Evolutionary conservation across 768 basidiomycete genomes (phyloP), one percentile per base, ranked within the genome.

Genomic region (Russula sp.): DNA sequence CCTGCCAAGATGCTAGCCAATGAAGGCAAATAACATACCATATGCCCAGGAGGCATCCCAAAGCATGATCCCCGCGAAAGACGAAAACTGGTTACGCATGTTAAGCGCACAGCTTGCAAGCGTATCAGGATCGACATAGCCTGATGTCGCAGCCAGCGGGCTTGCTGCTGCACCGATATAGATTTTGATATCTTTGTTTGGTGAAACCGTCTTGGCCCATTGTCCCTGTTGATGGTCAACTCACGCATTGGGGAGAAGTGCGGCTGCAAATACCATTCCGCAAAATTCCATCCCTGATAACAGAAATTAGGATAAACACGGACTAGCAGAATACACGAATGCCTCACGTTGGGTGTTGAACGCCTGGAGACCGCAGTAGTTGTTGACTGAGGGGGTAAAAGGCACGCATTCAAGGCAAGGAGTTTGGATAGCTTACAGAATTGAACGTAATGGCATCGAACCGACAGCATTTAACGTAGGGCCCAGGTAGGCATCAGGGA

Each of bases 361-460:
- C 48, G 48, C 11, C 24, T 49, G 48, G 22, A 49, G 48, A 49
- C 48, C 48, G 24, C 48, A 49, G 11, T 49, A 24, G 24, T 49
- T 49, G 48, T 49, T 49, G 48, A 22, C 48, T 49, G 24, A 24
- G 3, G 40, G 2, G 11, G 48, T 49, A 49, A 49, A 49, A 13
- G 6, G 24, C 24, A 24, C 6, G 24, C 48, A 24, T 2, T 30
- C 28, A 24, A 3, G 48, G 7, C 10, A 49, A 10, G 48, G 4
- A 14, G n/a, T 14, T 49, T 13, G 24, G 48, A 22, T 49, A 49
- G 22, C 48, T 49, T 13, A 24, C 48, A 24, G 48, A 49, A 49
- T 49, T 49, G 48, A 22, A 49, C 48, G 48, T 49, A 49, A 49
- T 13, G 13, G 48, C 48, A 49, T 49, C 22, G 24, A 49, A 49